A percentile compares a stretch with the other conserved stretches of the same genome.
phyloP scores from a whole-genome alignment of 768 basidiomycete genomes.

The Nidula microcarpa region DNA sequence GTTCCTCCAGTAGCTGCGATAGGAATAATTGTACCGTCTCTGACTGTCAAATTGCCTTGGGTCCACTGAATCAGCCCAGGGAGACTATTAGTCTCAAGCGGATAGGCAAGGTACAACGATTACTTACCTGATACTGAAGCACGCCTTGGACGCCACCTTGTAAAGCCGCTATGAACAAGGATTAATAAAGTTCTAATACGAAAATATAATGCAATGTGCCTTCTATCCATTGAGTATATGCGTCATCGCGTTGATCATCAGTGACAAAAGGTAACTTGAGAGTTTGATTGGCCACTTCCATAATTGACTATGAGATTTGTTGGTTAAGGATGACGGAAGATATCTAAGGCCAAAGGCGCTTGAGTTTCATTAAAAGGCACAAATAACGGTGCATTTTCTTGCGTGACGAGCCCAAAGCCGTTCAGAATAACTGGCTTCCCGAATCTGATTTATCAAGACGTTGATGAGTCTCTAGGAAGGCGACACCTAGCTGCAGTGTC shows the following conservation, averaged over 20 bases:
- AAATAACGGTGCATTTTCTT: conserved; percentile 46
- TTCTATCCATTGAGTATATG: conserved; percentile 52
- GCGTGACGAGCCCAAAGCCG: conserved; percentile 63
- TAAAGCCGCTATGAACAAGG: conserved; percentile 32
- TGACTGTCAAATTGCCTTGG: conserved; percentile 44
- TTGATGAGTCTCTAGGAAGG: no score
- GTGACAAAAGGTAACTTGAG: conserved; percentile 50
- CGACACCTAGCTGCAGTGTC: no score
- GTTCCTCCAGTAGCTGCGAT: conserved; percentile 27
- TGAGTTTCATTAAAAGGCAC: conserved; percentile 59
- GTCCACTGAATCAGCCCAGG: conserved; percentile 59
- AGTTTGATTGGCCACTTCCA: no score
- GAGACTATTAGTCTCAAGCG: no score
- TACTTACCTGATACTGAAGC: conserved; percentile 43
- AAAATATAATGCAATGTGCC: no score
- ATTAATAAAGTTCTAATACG: not conserved
- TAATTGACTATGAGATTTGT: no score
- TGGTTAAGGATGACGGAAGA: no score
- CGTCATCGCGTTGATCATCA: conserved; percentile 45
- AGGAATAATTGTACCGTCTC: conserved; percentile 42
- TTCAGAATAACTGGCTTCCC: conserved; percentile 53
- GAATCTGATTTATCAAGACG: no score
- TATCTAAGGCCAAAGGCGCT: conserved; percentile 33
- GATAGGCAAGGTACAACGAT: conserved; percentile 9
- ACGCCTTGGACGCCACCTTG: conserved; percentile 36